Evolutionary conservation across 345 rosid genomes (phyloP).

Genomic region (Salix viminalis): DNA sequence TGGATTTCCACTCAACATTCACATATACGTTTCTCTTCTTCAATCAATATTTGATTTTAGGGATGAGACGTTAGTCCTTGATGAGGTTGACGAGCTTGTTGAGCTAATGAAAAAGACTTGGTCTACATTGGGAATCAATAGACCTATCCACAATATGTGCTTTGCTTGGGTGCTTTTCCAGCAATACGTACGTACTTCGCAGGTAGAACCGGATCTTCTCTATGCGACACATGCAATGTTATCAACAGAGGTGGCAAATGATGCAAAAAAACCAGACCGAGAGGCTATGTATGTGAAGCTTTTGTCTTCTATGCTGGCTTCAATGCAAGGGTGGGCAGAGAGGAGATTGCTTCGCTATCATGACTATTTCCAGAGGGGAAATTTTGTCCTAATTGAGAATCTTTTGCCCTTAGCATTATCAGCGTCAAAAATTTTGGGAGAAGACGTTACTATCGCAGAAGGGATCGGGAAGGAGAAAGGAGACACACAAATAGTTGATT

Average conservation of each 20-base stretch:
- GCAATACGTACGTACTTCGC: constrained; percentile 61
- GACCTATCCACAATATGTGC: constrained; percentile 65
- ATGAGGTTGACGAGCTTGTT: constrained; percentile 83
- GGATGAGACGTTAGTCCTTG: constrained; percentile 76
- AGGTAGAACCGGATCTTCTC: constrained; percentile 72
- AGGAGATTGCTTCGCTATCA: constrained; percentile 66
- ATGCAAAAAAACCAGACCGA: constrained; percentile 61
- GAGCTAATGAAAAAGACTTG: constrained; percentile 93
- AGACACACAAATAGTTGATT: constrained; percentile 40
- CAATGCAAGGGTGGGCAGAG: constrained; percentile 87
- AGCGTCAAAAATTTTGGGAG: constrained; percentile 59
- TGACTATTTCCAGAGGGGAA: constrained; percentile 65
- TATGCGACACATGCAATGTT: constrained; percentile 67
- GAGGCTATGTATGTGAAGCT: constrained; percentile 60
- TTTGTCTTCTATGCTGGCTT: constrained; percentile 50
- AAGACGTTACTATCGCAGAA: constrained; percentile 51
- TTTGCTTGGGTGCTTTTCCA: constrained; percentile 88
- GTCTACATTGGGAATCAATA: constrained; percentile 70
- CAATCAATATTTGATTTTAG: constrained; percentile 66
- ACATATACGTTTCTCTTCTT: constrained; percentile 56
- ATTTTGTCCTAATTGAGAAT: constrained; percentile 49
- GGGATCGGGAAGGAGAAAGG: constrained; percentile 44
- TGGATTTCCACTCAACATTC: constrained; percentile 78
- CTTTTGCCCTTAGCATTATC: constrained; percentile 67
- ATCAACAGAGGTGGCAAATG: constrained; percentile 63